These are phyloP conservation scores for Vanderwaltozyma verrucispora DNA, from an alignment of 805 yeast genomes.

Conservation along the genomic window DNA sequence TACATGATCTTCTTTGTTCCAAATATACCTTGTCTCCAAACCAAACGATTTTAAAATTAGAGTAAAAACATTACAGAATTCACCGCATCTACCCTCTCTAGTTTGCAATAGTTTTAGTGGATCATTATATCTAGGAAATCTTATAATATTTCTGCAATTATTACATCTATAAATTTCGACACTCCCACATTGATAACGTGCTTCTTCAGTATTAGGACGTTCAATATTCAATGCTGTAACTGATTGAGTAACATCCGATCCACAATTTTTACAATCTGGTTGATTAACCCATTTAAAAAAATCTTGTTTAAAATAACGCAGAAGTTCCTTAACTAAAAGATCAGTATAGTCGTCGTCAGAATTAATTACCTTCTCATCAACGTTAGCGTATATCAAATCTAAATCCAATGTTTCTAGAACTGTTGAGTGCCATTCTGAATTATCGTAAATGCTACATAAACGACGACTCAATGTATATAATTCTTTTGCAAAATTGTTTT, in stretches of 20 bases:
- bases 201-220: constrained; percentile 38
- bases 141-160: constrained; percentile 35
- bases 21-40: constrained; percentile 55
- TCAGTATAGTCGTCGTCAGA: constrained; percentile 37
- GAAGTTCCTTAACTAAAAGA: constrained; percentile 43
- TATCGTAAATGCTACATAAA: constrained; percentile 32
- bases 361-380: constrained; percentile 38
- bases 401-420: constrained; percentile 59
- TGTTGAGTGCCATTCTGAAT: constrained; percentile 35
- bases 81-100: constrained; percentile 82
- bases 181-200: constrained; percentile 37
- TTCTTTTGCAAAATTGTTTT: constrained; percentile 18
- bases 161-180: constrained; percentile 59
- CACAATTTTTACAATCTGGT: constrained; percentile 51
- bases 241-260: constrained; percentile 30
- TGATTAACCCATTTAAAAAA: constrained; percentile 79
- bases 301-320: constrained; percentile 63
- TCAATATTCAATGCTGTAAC: constrained; percentile 30
- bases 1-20: constrained; percentile 91
- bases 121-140: constrained; percentile 73
- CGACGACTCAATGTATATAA: constrained; percentile 12
- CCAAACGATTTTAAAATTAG: constrained; percentile 60
- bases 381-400: constrained; percentile 46
- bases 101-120: constrained; percentile 51
- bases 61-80: constrained; percentile 84